Evolutionary conservation across 1,139 yeast species (phyloP).

Genomic region (Geotrichum klebahnii): DNA sequence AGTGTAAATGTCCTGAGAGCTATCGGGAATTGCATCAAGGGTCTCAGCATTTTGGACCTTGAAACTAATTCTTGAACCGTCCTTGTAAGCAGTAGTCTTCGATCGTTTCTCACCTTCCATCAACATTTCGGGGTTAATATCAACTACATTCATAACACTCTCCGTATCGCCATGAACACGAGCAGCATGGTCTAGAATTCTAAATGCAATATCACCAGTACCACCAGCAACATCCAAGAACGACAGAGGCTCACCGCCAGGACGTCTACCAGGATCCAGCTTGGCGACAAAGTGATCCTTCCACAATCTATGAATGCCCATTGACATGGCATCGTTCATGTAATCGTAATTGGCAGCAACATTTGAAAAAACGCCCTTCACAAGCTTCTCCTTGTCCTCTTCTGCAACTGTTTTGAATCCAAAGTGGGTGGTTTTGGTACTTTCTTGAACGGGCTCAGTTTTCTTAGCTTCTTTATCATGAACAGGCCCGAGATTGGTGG

Average conservation of each 20-base stretch:
- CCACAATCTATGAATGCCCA: conserved; percentile 95
- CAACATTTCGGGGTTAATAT: conserved; percentile 94
- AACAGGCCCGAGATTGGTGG: conserved; percentile 16
- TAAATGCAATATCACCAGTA: conserved; percentile 96
- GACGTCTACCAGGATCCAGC: conserved; percentile 90
- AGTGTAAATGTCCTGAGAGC: conserved; percentile 91
- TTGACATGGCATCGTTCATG: conserved; percentile 97
- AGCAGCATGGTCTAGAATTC: conserved; percentile 87
- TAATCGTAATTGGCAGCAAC: conserved; percentile 92
- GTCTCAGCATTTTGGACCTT: conserved; percentile 90
- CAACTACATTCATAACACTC: conserved; percentile 86
- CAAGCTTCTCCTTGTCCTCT: conserved; percentile 75
- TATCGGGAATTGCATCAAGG: conserved; percentile 75
- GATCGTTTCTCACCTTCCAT: conserved; percentile 82
- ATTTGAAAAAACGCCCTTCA: conserved; percentile 84
- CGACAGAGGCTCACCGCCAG: conserved; percentile 77
- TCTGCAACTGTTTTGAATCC: conserved; percentile 83
- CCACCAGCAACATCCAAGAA: conserved; percentile 98
- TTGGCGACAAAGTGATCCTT: conserved; percentile 82
- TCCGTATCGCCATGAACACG: conserved; percentile 67
- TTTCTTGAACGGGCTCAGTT: background rate
- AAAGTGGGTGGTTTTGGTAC: conserved; percentile 67
- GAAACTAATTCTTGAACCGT: conserved; percentile 62
- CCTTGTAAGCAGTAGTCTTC: conserved; percentile 44
- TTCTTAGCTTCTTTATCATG: background rate